Percentiles rank a stretch among this genome's conserved stretches.
Conservation (phyloP, 1,139 yeast species). For the Candida anutae region DNA sequence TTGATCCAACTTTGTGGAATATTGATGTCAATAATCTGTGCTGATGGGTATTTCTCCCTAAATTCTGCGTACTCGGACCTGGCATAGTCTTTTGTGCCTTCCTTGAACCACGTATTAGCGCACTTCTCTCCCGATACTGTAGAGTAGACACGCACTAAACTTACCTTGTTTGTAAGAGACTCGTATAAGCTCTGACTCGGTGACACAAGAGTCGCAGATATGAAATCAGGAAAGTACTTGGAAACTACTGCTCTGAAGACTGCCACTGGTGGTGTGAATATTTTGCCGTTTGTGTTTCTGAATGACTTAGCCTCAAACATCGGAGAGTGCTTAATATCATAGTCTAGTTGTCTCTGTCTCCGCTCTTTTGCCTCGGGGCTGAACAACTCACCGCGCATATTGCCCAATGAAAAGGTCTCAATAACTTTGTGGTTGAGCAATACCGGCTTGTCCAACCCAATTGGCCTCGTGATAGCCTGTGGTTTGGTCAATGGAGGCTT, state of each 20-base stretch:
- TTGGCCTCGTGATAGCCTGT: conserved; percentile 25
- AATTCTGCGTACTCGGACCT: conserved; percentile 23
- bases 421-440: conserved; percentile 18
- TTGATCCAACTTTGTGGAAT: conserved; percentile 68
- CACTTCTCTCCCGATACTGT: conserved; percentile 70
- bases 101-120: conserved; percentile 51
- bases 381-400: conserved; percentile 21
- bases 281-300: conserved; percentile 74
- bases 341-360: conserved; percentile 50
- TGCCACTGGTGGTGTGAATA: conserved; percentile 73
- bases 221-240: conserved; percentile 77
- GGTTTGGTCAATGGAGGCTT: conserved; percentile 13
- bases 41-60: conserved; percentile 32
- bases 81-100: conserved; percentile 30
- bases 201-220: conserved; percentile 47
- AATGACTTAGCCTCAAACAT: conserved; percentile 78
- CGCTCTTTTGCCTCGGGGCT: conserved; percentile 41
- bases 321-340: conserved; percentile 80
- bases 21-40: conserved; percentile 69
- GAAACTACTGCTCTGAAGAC: conserved; percentile 72
- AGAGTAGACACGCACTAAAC: conserved; percentile 57
- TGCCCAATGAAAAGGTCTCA: conserved; percentile 14
- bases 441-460: conserved; percentile 30
- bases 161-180: conserved; percentile 43
- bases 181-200: conserved; percentile 28